Base-by-base conservation (phyloP, 1,284 basidiomycete species). In the Testicularia cyperi region DNA sequence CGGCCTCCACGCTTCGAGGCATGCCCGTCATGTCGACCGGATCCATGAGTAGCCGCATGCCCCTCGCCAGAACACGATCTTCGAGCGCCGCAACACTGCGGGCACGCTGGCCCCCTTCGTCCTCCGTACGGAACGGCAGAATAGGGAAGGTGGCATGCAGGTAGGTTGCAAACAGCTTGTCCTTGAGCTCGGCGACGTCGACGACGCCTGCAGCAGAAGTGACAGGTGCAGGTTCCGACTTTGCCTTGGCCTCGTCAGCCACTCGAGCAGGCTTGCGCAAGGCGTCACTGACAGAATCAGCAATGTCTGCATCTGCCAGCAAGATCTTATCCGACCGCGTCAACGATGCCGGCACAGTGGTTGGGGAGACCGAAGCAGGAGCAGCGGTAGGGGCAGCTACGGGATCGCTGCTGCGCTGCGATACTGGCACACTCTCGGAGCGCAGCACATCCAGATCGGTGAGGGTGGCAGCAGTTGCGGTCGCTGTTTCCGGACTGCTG, bases 101-200 rank as follows among this genome's bases (percentile, higher is more conserved):
- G 26, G 13, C 29, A n/a, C 14, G 21, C 16, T 19, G 31, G 38
- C 49, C 46, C 32, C 24, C 25, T 23, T 53, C 41, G n/a, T 23
- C 31, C 6, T 24, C 26, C 27, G 29, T 24, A 6, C 37, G 35
- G 13, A 21, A 32, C 1, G 44, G 28, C 7, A 52, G 20, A n/a
- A 63, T 27, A 18, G 60, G 53, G 25, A 63, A 63, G 10, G 60
- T 63, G 12, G 53, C 60, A 24, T 63, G 44, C 5, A 63, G 44
- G 33, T 23, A 46, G 9, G 51, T 55, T 13, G 24, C 13, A 21
- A 51, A 15, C 1, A 54, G 18, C 20, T 49, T 41, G 26, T 15
- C n/a, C 28, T 61, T 51, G 46, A 54, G 21, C 10, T 44, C 38
- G 15, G 36, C 29, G 13, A 44, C 23, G 23, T 48, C 41, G 18